These are phyloP conservation scores for Parachlorella kessleri DNA, from an alignment of 139 green algal genomes.

Conservation along the genomic window DNA sequence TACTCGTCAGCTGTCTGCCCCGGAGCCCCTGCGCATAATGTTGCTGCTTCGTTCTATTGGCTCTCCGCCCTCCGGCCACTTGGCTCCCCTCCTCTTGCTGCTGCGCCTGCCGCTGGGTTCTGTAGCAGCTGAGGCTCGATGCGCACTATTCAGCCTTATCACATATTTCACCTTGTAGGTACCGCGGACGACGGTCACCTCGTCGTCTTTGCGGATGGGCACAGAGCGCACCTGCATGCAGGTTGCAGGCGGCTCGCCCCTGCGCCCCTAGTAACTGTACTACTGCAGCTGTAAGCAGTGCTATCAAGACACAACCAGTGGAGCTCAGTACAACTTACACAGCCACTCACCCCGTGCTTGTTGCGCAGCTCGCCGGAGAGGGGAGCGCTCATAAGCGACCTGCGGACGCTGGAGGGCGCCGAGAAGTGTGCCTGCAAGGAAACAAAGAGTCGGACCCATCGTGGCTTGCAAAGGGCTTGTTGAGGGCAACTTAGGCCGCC, in stretches of 20 bases:
- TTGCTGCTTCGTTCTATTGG: too few relatives aligned
- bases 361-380: slow-evolving; percentile 90
- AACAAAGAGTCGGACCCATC: background rate
- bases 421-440: slow-evolving; percentile 94
- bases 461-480: background rate
- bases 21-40: too few relatives aligned
- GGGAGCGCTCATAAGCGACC: slow-evolving; percentile 96
- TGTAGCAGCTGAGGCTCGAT: slow-evolving; percentile 32
- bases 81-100: too few relatives aligned
- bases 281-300: background rate
- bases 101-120: too few relatives aligned
- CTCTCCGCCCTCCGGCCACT: too few relatives aligned
- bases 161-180: slow-evolving; percentile 98
- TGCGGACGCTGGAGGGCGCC: slow-evolving; percentile 84
- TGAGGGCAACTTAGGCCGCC: background rate
- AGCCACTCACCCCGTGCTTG: slow-evolving; percentile 83
- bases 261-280: background rate
- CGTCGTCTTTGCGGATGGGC: slow-evolving; percentile 98
- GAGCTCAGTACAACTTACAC: background rate
- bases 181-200: slow-evolving; percentile 95
- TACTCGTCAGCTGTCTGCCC: too few relatives aligned
- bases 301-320: too few relatives aligned
- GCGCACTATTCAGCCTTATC: too few relatives aligned
- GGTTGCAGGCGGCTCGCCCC: background rate
- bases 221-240: slow-evolving; percentile 87